phyloP scores from a whole-genome alignment of 495 filamentous ascomycete species.

The Bacidia gigantensis region DNA sequence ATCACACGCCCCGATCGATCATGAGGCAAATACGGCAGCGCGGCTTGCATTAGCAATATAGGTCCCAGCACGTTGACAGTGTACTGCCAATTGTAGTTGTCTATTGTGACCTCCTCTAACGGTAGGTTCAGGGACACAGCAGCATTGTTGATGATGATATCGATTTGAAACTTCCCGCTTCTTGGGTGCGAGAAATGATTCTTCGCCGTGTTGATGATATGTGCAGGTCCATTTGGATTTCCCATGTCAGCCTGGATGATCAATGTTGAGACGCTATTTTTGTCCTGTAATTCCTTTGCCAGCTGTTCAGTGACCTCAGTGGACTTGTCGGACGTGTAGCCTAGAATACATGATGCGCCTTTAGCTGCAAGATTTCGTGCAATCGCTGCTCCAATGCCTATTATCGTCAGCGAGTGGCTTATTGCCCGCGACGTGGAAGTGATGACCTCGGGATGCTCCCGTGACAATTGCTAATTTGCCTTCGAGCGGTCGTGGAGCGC shows the following conservation, averaged over 20 bases:
- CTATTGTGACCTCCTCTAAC: conserved; percentile 41
- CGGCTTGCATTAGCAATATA: conserved; percentile 63
- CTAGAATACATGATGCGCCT: conserved; percentile 54
- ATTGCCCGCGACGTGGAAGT: not conserved
- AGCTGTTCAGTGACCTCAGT: conserved; percentile 29
- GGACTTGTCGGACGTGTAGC: conserved; percentile 53
- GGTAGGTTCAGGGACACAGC: conserved; percentile 48
- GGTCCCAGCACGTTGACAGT: conserved; percentile 76
- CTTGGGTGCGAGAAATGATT: conserved; percentile 37
- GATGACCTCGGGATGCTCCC: conserved; percentile 58
- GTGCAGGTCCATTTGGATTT: conserved; percentile 29
- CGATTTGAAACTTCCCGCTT: conserved; percentile 49
- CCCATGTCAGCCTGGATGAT: conserved; percentile 45
- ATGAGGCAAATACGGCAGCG: conserved; percentile 51
- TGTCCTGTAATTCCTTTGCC: conserved; percentile 28
- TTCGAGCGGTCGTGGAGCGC: conserved; percentile 26
- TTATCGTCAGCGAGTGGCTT: not conserved
- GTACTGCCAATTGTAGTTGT: conserved; percentile 59
- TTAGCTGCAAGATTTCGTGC: conserved; percentile 64
- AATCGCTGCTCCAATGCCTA: conserved; percentile 81
- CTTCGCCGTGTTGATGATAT: conserved; percentile 32
- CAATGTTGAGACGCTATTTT: conserved; percentile 31
- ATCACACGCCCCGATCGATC: conserved; percentile 69
- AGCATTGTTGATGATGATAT: conserved; percentile 85
- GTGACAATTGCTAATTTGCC: conserved; percentile 67